Evolutionary conservation across 1,139 yeast species (phyloP), one percentile per base, ranked within the genome.

Genomic region (Yamadazyma trypodendri): DNA sequence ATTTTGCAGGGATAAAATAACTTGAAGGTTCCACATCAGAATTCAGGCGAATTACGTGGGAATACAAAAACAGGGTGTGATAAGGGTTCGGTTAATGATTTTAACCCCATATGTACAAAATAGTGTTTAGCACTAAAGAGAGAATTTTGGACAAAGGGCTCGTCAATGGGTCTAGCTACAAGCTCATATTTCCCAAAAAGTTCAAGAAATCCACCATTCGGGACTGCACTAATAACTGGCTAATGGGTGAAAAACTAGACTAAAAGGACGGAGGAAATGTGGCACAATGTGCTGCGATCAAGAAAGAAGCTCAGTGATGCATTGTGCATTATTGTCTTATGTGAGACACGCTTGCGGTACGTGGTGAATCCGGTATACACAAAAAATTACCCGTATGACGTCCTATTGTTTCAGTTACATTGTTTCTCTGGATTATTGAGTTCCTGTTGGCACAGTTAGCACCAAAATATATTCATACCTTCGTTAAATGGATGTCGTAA

Each of bases 301-400:
- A 25, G 20, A 20, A 25, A 32, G 35, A 25, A 32, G n/a, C 21
- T 24, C 11, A 8, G 24, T 20, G 35, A 32, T 32, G 21, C 31
- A 32, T 32, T 32, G 31, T 32, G 11, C 15, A 11, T 9, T 11
- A 14, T 27, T 27, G 9, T 14, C 11, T 6, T 8, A 27, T 27
- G 29, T 16, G 24, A 32, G 29, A 32, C 34, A 32, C 34, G 34
- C 20, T 27, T 16, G 3, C 9, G 8, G 11, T 7, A n/a, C 6
- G 14, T 9, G 12, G 7, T 14, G 29, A n/a, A 15, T 15, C 12
- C 8, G 13, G 20, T 27, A 20, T 20, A 9, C 20, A n/a, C 14
- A 25, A 25, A 25, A 25, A 25, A 25, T n/a, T 25, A 25, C 16
- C 14, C 29, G 29, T 27, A 27, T 6, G 14, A 20, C 20, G 3